phyloP scores from a whole-genome alignment of 345 rosid genomes.

The Salix exigua region DNA sequence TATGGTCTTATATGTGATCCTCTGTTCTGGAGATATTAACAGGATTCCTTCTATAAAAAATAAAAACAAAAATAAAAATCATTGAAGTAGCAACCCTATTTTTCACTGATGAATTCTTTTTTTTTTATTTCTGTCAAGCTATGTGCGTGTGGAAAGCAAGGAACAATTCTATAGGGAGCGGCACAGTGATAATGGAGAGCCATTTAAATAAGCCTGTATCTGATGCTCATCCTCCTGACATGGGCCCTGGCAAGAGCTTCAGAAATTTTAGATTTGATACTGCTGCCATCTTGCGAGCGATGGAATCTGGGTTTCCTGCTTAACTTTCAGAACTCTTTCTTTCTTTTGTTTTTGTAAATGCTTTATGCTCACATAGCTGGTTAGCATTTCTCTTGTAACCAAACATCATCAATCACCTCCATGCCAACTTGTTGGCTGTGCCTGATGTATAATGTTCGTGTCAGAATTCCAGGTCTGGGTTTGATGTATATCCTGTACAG shows the following conservation, averaged over 20 bases:
- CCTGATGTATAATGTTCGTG: conserved; percentile 18
- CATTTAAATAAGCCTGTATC: conserved; percentile 40
- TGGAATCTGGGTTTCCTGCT: conserved; percentile 46
- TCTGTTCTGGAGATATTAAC: background rate
- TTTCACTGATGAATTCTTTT: conserved; percentile 6
- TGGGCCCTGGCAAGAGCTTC: conserved; percentile 57
- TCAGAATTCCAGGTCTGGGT: conserved; percentile 24
- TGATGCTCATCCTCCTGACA: conserved; percentile 46
- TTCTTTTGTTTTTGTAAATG: conserved; percentile 11
- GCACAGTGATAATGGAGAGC: conserved; percentile 41
- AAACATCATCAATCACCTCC: conserved; percentile 2
- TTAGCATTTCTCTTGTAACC: conserved; percentile 19
- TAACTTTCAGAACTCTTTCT: background rate
- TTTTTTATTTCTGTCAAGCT: conserved; percentile 34
- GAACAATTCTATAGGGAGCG: conserved; percentile 50
- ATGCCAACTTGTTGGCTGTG: conserved; percentile 10
- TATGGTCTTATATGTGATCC: background rate
- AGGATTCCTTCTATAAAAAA: background rate
- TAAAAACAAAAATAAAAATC: fast-evolving
- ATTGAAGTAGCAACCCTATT: background rate
- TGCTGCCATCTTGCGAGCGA: conserved; percentile 54
- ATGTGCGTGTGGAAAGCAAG: conserved; percentile 78
- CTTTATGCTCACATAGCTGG: conserved; percentile 14
- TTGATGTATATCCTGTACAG: conserved; percentile 38
- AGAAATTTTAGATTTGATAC: conserved; percentile 63